Conservation (phyloP, 805 yeast species). For the Jamesozyma rosinii region DNA sequence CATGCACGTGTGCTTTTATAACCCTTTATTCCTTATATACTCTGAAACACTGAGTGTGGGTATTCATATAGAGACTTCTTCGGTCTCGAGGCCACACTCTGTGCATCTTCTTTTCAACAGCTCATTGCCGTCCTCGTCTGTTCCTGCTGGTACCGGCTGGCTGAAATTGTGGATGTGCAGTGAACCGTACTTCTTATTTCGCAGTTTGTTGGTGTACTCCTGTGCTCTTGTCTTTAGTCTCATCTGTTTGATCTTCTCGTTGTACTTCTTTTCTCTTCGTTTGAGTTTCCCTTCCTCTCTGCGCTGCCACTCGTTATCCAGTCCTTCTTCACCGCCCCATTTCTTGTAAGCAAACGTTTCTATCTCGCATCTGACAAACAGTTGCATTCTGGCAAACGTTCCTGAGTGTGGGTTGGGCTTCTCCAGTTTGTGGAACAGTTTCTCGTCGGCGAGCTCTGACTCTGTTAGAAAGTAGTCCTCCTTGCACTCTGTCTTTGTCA, state of each 20-base stretch:
- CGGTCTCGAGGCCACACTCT: slow-evolving; percentile 77
- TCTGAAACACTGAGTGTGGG: too few relatives aligned
- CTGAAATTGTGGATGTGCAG: slow-evolving; percentile 74
- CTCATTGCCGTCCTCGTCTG: slow-evolving; percentile 33
- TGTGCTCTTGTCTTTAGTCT: slow-evolving; percentile 87
- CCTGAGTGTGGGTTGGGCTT: slow-evolving; percentile 91
- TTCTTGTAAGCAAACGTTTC: slow-evolving; percentile 87
- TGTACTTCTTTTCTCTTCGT: slow-evolving; percentile 70
- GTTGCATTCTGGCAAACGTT: slow-evolving; percentile 84
- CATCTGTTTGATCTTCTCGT: slow-evolving; percentile 75
- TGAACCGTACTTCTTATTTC: slow-evolving; percentile 50
- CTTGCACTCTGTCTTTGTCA: slow-evolving; percentile 91
- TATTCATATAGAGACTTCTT: slow-evolving; percentile 39
- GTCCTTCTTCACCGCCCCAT: slow-evolving; percentile 85
- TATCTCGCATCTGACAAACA: slow-evolving; percentile 82
- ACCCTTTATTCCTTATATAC: neutral
- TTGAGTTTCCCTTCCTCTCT: slow-evolving; percentile 64
- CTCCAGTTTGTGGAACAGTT: slow-evolving; percentile 64
- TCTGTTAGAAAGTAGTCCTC: slow-evolving; percentile 91
- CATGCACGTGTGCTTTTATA: too few relatives aligned
- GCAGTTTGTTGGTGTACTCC: slow-evolving; percentile 62
- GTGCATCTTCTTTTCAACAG: slow-evolving; percentile 54
- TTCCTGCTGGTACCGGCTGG: slow-evolving; percentile 39
- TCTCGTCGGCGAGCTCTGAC: slow-evolving; percentile 72
- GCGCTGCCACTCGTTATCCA: slow-evolving; percentile 87